Base-by-base conservation (phyloP, 2,329 filamentous ascomycete genomes). In the Emmonsiellopsis sp. region DNA sequence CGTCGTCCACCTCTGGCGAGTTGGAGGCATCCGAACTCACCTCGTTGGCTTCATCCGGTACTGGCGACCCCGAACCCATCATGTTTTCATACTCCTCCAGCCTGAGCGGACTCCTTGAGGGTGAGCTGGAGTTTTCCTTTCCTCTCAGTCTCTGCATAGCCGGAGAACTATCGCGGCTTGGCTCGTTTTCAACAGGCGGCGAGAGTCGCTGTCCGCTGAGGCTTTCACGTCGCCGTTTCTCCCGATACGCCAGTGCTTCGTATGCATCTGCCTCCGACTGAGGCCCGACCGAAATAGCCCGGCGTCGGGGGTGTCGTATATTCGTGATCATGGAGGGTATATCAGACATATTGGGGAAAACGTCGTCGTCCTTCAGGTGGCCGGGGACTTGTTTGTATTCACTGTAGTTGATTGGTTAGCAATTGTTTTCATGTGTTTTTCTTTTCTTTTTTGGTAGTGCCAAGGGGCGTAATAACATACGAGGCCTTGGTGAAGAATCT, bases 221-320 rank as follows among this genome's bases (percentile, higher is more conserved):
- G 47, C 81, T 85, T 61, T 85, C 80, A 50, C 81, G 75, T 53
- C 84, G 73, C 54, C 77, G 75, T 59, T 85, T 81, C 61, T 95
- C 89, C 17, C 92, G 84, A 65, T 95, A 95, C 5, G 92, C 93
- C 48, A 98, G 77, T 17, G 90, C 89, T 73, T 98, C 93, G 71
- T 96, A 95, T 27, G 90, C 93, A 71, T 98, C 93, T 2, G 93
- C 93, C 56, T 91, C 91, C 45, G 91, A 96, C 71, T 97, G 93
- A 1, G 93, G 93, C 0, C 93, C 93, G 51, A 97, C 81, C 5
- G 90, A 95, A 36, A 97, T 83, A 34, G 90, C 86, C 50, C 93
- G 82, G 56, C 89, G 78, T 11, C 79, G 80, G 0, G 89, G 87
- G 60, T 92, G 84, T 27, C 89, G 83, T 45, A 97, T 87, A 42